Evolutionary conservation across 306 rosid genomes (phyloP).

Genomic region (Arachis stenosperma): DNA sequence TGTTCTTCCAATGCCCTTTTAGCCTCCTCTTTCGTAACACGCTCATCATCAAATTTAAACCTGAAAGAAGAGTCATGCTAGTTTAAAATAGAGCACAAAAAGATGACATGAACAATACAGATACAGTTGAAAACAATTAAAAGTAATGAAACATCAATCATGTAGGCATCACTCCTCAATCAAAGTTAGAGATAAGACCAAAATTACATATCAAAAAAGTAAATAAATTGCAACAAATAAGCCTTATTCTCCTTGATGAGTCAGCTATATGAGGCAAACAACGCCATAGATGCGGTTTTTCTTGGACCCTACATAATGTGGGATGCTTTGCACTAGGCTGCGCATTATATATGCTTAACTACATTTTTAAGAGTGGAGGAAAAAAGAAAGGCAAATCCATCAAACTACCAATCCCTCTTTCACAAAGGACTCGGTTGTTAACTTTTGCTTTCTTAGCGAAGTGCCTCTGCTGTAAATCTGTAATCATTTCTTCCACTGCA

Average conservation of each 20-base stretch:
- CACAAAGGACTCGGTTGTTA: not conserved
- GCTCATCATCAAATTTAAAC: slow-evolving; percentile 96
- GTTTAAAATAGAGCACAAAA: slow-evolving; percentile 15
- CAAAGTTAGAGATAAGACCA: not conserved
- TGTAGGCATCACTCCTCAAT: not conserved
- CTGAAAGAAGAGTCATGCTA: slow-evolving; percentile 46
- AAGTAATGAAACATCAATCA: not conserved
- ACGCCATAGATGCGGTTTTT: too few species aligned
- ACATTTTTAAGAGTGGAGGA: not conserved
- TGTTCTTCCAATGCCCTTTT: slow-evolving; percentile 98
- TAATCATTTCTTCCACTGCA: not conserved
- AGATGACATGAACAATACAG: not conserved
- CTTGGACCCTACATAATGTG: too few species aligned
- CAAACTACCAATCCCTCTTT: not conserved
- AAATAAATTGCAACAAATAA: too few species aligned
- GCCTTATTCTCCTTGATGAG: too few species aligned
- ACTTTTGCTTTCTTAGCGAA: not conserved
- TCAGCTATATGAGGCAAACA: too few species aligned
- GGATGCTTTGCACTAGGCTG: too few species aligned
- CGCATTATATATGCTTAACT: too few species aligned
- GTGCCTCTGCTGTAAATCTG: not conserved
- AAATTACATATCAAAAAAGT: not conserved
- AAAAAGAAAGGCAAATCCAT: not conserved
- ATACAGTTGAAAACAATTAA: not conserved
- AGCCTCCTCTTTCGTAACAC: slow-evolving; percentile 92